Base-by-base conservation (phyloP, 2,329 filamentous ascomycete species). In the Ceratocystis smalleyi region DNA sequence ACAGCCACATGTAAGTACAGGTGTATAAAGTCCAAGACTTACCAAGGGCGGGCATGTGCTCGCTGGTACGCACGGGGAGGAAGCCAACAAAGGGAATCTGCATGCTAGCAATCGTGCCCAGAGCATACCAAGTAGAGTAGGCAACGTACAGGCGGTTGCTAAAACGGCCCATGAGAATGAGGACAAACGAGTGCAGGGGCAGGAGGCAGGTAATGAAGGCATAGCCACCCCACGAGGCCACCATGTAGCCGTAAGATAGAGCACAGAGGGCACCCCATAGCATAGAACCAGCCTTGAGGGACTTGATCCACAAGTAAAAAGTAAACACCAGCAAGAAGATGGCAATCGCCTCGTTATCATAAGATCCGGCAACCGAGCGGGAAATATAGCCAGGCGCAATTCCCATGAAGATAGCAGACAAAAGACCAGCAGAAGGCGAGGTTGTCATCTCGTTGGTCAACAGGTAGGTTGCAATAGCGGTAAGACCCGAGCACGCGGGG, bases 171-270 rank as follows among this genome's bases (percentile, higher is more conserved):
- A 99, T 99, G 77, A 88, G 89, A 72, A 99, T 87, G 69, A 99
- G 81, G 59, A 96, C 90, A 70, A 99, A 91, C 6, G 89, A 86
- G 75, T 99, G 94, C 69, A 99, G 83, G 45, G 94, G 94, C 66
- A 99, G 85, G 76, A 99, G 78, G 74, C 95, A 96, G 67, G 95
- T 99, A 73, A 99, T 99, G 83, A 99, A 99, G 71, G 96, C 94
- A 75, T 99, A 99, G 73, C 94, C 94, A 81, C 94, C 94, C 94
- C 94, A 99, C 19, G 95, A 95, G 60, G 92, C 94, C 68, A 99
- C 94, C 94, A 99, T 99, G 84, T 99, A 99, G 72, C 94, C 94
- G 76, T 99, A 99, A 78, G 95, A 97, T 64, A 99, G 81, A 54
- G 94, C 94, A 70, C 91, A 94, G 68, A 96, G 80, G 45, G 89